Conservation (phyloP, 2,329 filamentous ascomycete genomes). For the Cercospora sp. region DNA sequence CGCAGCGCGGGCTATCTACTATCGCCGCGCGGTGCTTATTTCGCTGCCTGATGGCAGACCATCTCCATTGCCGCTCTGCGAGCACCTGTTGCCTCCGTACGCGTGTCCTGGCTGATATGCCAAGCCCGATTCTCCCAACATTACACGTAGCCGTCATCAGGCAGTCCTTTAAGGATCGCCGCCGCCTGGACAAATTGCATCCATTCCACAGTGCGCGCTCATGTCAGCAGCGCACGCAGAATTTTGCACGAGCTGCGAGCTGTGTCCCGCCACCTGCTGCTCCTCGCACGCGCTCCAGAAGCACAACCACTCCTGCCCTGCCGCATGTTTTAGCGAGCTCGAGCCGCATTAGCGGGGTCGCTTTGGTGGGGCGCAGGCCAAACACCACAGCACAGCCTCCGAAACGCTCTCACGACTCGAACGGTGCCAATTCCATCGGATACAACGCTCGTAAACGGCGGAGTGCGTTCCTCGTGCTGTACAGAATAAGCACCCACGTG, state of each 20-base stretch:
- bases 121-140: slow-evolving; percentile 8
- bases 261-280: slow-evolving; percentile 9
- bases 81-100: slow-evolving; percentile 11
- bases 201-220: neutral
- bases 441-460: neutral
- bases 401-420: neutral
- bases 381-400: neutral
- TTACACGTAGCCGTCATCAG: neutral
- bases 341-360: slow-evolving; percentile 16
- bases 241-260: slow-evolving; percentile 11
- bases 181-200: neutral
- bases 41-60: slow-evolving; percentile 4
- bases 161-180: slow-evolving; percentile 1
- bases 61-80: neutral
- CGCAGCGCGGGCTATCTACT: neutral
- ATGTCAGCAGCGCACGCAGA: slow-evolving; percentile 12
- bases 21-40: neutral
- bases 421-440: neutral
- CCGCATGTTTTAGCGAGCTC: slow-evolving; percentile 9
- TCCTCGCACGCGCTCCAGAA: neutral
- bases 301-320: neutral
- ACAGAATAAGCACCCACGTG: neutral
- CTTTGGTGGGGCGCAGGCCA: slow-evolving; percentile 5
- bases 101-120: slow-evolving; percentile 6
- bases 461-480: neutral